phyloP scores from a whole-genome alignment of 345 rosid species.

The Populus alba region DNA sequence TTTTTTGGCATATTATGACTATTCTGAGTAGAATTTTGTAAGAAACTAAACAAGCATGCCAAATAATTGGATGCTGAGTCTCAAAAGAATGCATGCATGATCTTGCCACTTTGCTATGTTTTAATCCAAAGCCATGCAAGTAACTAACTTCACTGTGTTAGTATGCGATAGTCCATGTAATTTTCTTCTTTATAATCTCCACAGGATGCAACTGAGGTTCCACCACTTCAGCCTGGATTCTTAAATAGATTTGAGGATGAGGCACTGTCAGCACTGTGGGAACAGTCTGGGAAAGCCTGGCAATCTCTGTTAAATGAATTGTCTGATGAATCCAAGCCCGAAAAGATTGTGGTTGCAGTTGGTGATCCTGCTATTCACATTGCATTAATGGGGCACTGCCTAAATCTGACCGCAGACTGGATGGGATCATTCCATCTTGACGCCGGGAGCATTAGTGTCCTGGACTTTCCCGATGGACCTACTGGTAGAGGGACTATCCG shows the following conservation, averaged over 20 bases:
- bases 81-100: not conserved
- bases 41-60: not conserved
- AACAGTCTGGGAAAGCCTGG: constrained; percentile 71
- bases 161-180: not conserved
- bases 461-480: constrained; percentile 42
- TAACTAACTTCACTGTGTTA: not conserved
- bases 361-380: constrained; percentile 53
- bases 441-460: constrained; percentile 23
- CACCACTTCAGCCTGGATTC: constrained; percentile 39
- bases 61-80: not conserved
- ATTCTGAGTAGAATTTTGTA: not conserved
- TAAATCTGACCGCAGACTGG: constrained; percentile 63
- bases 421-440: constrained; percentile 37
- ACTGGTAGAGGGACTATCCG: constrained; percentile 27
- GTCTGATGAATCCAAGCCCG: constrained; percentile 44
- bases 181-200: constrained; percentile 1
- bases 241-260: constrained; percentile 47
- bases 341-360: constrained; percentile 53
- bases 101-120: not conserved
- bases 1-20: not conserved
- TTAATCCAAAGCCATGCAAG: not conserved
- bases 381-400: constrained; percentile 68
- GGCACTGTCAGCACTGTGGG: constrained; percentile 45
- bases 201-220: constrained; percentile 38
- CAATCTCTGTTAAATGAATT: constrained; percentile 46